Evolutionary conservation across 2,329 filamentous ascomycete genomes (phyloP), one percentile per base, ranked within the genome.

Genomic region (Aspergillus sp.): DNA sequence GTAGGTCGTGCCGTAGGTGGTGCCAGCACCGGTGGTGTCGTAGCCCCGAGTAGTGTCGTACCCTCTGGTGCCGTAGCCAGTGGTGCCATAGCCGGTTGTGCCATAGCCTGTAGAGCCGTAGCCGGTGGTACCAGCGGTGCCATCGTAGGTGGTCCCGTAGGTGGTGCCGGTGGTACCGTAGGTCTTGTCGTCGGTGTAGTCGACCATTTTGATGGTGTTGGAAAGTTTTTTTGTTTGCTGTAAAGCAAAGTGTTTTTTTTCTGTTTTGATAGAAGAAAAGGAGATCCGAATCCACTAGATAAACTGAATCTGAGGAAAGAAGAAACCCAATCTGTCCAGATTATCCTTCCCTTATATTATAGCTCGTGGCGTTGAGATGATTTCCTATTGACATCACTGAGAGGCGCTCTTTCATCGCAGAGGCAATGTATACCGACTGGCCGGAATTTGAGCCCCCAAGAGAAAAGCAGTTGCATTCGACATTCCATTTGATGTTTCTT

Each of bases 331-430:
- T n/a, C n/a, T n/a, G n/a, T n/a, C n/a, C n/a, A n/a, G n/a, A n/a
- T n/a, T n/a, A n/a, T n/a, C n/a, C n/a, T n/a, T n/a, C n/a, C n/a
- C n/a, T n/a, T n/a, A n/a, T n/a, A n/a, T n/a, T n/a, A n/a, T n/a
- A n/a, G n/a, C n/a, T n/a, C n/a, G n/a, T n/a, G n/a, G n/a, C n/a
- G n/a, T n/a, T n/a, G n/a, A n/a, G n/a, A n/a, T n/a, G 35, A 35
- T 33, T 31, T 42, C 47, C 28, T 37, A 40, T 48, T 46, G 57
- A 65, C 40, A 58, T 48, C 45, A 58, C 59, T 39, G 53, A 56
- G 39, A 53, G 47, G 46, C 52, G 46, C 50, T 68, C 66, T 50
- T 62, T 61, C 53, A 66, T 61, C 46, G 61, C 65, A n/a, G n/a
- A n/a, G n/a, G n/a, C n/a, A n/a, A n/a, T n/a, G n/a, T n/a, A n/a